Conservation (phyloP, 345 rosid species). For the Murraya paniculata region DNA sequence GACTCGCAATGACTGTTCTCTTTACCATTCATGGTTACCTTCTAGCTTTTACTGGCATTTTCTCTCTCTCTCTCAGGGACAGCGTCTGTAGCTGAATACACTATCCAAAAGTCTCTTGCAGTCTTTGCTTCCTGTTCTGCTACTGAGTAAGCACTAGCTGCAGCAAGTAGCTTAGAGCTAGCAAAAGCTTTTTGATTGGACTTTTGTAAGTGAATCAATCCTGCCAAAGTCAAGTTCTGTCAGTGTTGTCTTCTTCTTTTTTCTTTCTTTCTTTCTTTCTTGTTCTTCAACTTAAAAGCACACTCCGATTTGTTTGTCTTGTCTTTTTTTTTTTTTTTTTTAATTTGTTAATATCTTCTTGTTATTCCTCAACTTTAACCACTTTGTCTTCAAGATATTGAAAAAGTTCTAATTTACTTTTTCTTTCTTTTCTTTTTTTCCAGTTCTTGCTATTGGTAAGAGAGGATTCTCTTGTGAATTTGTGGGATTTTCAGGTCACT, state of each 20-base stretch:
- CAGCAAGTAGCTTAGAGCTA: background rate
- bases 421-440: background rate
- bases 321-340: constrained; percentile 17
- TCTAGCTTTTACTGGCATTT: background rate
- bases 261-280: constrained; percentile 16
- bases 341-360: no score
- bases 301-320: background rate
- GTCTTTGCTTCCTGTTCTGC: background rate
- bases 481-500: constrained; percentile 38
- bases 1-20: constrained; percentile 15
- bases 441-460: constrained; percentile 19
- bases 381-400: constrained; percentile 2
- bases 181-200: background rate
- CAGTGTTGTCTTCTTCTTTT: constrained; percentile 10
- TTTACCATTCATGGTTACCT: constrained; percentile 27
- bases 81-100: constrained; percentile 22
- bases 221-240: constrained; percentile 11
- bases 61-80: background rate
- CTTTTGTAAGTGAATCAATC: constrained; percentile 19
- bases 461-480: constrained; percentile 13
- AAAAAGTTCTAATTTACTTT: no score
- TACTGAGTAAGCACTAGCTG: background rate
- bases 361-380: background rate
- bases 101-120: constrained; percentile 25
- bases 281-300: constrained; percentile 1